Conservation (phyloP, 495 filamentous ascomycete genomes). For the Thermothielavioides terrestris region DNA sequence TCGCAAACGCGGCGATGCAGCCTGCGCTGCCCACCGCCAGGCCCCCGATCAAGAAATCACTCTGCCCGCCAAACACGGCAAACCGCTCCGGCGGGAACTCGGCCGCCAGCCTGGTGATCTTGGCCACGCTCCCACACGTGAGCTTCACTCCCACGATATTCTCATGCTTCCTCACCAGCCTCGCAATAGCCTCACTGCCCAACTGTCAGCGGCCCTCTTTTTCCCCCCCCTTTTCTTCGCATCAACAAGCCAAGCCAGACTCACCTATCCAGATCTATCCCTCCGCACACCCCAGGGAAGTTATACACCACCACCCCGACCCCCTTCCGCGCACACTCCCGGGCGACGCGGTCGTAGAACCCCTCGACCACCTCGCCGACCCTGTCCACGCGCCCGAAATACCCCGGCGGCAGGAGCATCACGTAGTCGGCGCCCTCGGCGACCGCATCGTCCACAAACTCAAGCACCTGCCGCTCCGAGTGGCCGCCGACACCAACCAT, state of each 20-base stretch:
- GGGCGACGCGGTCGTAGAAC: constrained; percentile 52
- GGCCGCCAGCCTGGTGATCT: constrained; percentile 44
- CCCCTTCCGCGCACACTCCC: constrained; percentile 26
- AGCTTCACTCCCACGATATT: constrained; percentile 56
- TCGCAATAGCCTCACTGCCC: constrained; percentile 46
- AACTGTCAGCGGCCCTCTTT: neutral
- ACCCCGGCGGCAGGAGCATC: constrained; percentile 54
- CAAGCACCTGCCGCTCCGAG: constrained; percentile 54
- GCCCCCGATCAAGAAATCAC: constrained; percentile 60
- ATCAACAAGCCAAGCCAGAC: neutral
- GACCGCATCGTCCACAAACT: constrained; percentile 50
- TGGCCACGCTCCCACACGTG: constrained; percentile 61
- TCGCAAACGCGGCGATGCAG: constrained; percentile 59
- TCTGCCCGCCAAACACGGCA: constrained; percentile 59
- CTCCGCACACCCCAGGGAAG: constrained; percentile 65
- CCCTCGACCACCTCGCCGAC: constrained; percentile 48
- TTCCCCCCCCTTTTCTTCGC: neutral
- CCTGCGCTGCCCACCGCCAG: constrained; percentile 51
- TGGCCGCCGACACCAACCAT: constrained; percentile 59
- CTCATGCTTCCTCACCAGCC: constrained; percentile 40
- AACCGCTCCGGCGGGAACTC: constrained; percentile 48
- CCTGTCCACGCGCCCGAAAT: constrained; percentile 44
- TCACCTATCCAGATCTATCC: constrained; percentile 50
- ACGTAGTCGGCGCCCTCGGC: constrained; percentile 51
- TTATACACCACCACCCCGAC: constrained; percentile 62